Conservation (phyloP, 768 basidiomycete species). For the Trametes gibbosa region DNA sequence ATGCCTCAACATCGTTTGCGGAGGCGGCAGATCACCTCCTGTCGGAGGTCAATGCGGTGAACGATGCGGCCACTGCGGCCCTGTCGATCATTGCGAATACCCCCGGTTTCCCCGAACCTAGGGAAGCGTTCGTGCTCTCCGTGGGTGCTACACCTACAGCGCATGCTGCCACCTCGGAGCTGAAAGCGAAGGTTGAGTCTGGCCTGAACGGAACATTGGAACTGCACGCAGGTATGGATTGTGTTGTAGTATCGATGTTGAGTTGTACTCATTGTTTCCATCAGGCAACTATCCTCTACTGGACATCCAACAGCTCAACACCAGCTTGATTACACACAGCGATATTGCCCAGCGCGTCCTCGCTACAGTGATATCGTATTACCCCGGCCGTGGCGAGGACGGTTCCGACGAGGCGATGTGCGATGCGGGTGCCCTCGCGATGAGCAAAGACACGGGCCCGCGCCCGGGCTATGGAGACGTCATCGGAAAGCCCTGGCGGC, state of each 20-base stretch:
- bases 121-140: constrained; percentile 63
- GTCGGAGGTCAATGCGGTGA: constrained; percentile 68
- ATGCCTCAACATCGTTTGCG: constrained; percentile 65
- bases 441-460: constrained; percentile 84
- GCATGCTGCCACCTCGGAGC: constrained; percentile 63
- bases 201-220: constrained; percentile 45
- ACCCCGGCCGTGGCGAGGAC: constrained; percentile 60
- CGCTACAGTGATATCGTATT: constrained; percentile 76
- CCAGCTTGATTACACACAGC: constrained; percentile 53
- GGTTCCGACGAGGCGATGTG: constrained; percentile 74
- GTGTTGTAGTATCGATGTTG: background rate
- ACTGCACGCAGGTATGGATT: constrained; percentile 63
- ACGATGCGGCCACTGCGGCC: constrained; percentile 58
- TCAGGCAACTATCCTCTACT: constrained; percentile 78
- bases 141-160: constrained; percentile 90
- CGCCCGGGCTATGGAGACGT: constrained; percentile 72
- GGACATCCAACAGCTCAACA: constrained; percentile 82
- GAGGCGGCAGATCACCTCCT: constrained; percentile 67
- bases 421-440: constrained; percentile 82
- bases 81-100: constrained; percentile 43
- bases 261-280: background rate
- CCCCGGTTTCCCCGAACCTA: constrained; percentile 31
- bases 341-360: constrained; percentile 67
- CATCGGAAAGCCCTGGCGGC: constrained; percentile 58
- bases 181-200: constrained; percentile 43